Evolutionary conservation across 371 early-diverging fungal genomes (phyloP), one percentile per base, ranked within the genome.

Genomic region (Apophysomyces trapeziformis): DNA sequence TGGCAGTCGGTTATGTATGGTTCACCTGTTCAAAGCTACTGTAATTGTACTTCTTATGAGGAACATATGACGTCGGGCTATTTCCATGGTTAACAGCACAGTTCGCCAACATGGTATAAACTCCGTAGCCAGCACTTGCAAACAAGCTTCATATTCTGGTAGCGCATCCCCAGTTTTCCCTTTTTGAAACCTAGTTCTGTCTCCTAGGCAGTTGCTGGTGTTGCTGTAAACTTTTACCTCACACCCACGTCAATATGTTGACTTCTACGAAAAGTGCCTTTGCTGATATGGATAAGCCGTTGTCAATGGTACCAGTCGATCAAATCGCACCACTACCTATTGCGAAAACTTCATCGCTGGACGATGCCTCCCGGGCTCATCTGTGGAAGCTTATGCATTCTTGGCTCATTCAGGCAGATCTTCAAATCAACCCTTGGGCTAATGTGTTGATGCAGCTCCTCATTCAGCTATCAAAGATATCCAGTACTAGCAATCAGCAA

Each of bases 321-420:
- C 21, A n/a, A 21, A 18, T 26, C 4, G 16, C 35, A 21, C 21
- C 54, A 21, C 21, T 26, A 4, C 21, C 54, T 21, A 8, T 50
- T 5, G 5, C 54, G 32, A 26, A 26, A 26, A 21, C 9, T 50
- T 21, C 54, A 50, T 36, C 4, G 21, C 37, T 73, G 32, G 75
- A 74, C 54, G 76, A 64, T 61, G 71, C 46, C 65, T 72, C 74
- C 67, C 68, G 37, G 60, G 73, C 45, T 50, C 77, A 63, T 69
- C 72, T 68, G 64, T 69, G 47, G 66, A 68, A 41, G 68, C 65
- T 46, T 57, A 57, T 65, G 38, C 65, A 61, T 57, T 54, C 58
- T 54, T 82, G 68, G 84, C 58, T 62, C 64, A 37, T 41, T 16
- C 64, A 73, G 13, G 37, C 61, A 3, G 37, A 67, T 3, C 57